Evolutionary conservation across 306 rosid genomes (phyloP), one percentile per base, ranked within the genome.

Genomic region (Neltuma alba): DNA sequence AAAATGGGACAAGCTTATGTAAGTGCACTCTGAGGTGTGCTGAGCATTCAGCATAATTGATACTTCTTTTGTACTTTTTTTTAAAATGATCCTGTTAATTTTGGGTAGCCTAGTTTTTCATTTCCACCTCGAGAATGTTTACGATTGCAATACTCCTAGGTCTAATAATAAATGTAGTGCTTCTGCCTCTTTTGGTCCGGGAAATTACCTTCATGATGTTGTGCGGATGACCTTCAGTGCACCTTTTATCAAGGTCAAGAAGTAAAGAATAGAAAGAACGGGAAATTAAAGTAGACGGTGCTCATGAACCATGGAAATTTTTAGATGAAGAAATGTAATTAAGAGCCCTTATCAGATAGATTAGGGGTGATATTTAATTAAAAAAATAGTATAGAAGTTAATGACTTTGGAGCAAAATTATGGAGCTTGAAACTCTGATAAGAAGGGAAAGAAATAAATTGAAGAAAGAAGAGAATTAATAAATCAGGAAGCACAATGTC

Each of bases 381-480:
- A 0, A 23, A 21, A 21, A 30, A 67, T 40, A 40, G 21, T 16
- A 42, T 36, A 66, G 44, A 34, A 65, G 36, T 65, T 34, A 66
- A 66, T 66, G 31, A 66, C 38, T 33, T 2, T 37, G 47, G n/a
- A n/a, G 25, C 9, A 2, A 20, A 66, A 10, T 66, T 66, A 37
- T 66, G 71, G 37, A 48, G 57, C 8, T 62, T 75, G 71, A 62
- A 79, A 70, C 75, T 68, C 28, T 9, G 7, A 61, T 45, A 79
- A 79, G 44, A 50, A 75, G 37, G 57, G 27, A 21, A 44, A 42
- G 57, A 41, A 54, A n/a, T n/a, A 50, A 69, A 21, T 21, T 54
- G 66, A 28, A 66, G 61, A 54, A 73, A 34, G 68, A 52, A 79
- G n/a, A 38, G 52, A 27, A 65, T 54, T 40, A 15, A 12, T 14